Conservation (phyloP, 2,329 filamentous ascomycete genomes). For the Monosporascus cannonballus region DNA sequence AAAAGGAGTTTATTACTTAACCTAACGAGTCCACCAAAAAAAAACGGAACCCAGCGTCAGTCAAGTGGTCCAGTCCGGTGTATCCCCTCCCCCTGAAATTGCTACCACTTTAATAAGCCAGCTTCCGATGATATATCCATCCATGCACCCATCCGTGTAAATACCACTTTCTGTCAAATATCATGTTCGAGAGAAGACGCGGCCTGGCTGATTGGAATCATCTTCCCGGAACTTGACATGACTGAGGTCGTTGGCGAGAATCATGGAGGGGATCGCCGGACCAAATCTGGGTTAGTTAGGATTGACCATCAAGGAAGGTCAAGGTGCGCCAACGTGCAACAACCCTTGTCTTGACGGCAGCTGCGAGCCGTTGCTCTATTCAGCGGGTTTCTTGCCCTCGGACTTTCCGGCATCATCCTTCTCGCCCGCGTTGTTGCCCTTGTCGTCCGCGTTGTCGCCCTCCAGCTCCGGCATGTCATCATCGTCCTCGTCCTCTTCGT, state of each 20-base stretch:
- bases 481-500: conserved; percentile 51
- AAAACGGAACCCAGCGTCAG: too few species aligned
- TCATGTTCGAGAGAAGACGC: too few species aligned
- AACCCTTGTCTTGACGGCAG: conserved; percentile 2
- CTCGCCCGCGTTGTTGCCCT: conserved; percentile 42
- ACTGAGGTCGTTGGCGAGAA: conserved; percentile 9
- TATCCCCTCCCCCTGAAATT: too few species aligned
- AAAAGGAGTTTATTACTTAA: too few species aligned
- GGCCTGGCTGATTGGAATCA: not conserved
- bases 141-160: too few species aligned
- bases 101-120: too few species aligned
- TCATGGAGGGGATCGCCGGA: conserved; percentile 6
- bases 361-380: conserved; percentile 9
- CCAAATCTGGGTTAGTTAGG: too few species aligned
- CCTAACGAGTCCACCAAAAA: too few species aligned
- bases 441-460: conserved; percentile 36
- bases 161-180: too few species aligned
- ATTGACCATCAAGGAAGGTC: too few species aligned
- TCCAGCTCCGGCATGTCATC: conserved; percentile 84
- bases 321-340: not conserved
- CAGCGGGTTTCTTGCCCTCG: conserved; percentile 16
- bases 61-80: too few species aligned
- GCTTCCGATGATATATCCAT: too few species aligned
- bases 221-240: conserved; percentile 15
- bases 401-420: conserved; percentile 28